Evolutionary conservation across 176 grass and related monocot genomes (phyloP).

Genomic region (Poa pratensis): DNA sequence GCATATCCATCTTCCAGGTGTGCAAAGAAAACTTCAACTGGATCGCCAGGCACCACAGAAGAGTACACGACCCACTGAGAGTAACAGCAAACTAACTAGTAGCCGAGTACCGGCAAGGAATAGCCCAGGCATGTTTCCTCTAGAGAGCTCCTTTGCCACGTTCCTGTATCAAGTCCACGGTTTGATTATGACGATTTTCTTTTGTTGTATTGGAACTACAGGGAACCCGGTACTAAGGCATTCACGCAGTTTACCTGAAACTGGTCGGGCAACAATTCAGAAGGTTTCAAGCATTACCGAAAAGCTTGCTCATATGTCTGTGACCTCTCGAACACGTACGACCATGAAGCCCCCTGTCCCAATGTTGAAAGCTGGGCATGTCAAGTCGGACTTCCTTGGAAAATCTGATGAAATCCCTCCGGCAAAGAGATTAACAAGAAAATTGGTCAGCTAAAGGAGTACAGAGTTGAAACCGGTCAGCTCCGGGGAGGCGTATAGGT

Average conservation of each 20-base stretch:
- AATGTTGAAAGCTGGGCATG: conserved; percentile 74
- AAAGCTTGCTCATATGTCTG: conserved; percentile 69
- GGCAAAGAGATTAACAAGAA: conserved; percentile 67
- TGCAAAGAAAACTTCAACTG: conserved; percentile 92
- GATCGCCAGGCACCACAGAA: conserved; percentile 68
- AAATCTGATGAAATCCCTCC: conserved; percentile 75
- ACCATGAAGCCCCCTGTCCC: conserved; percentile 55
- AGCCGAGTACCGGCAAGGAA: conserved; percentile 65
- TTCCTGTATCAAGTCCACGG: not conserved
- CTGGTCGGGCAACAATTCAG: conserved; percentile 40
- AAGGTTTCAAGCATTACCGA: conserved; percentile 72
- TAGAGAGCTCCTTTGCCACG: conserved; percentile 7
- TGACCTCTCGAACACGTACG: conserved; percentile 46
- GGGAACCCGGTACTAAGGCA: conserved; percentile 52
- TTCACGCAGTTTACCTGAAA: conserved; percentile 59
- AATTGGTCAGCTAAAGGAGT: conserved; percentile 65
- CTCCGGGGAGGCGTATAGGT: not conserved
- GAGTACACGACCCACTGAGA: conserved; percentile 58
- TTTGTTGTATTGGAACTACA: conserved; percentile 39
- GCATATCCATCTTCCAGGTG: conserved; percentile 52
- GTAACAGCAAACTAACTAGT: conserved; percentile 54
- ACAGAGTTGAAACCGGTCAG: not conserved
- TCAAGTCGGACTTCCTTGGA: conserved; percentile 59
- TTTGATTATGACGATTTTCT: conserved; percentile 5
- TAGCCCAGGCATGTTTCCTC: conserved; percentile 65